Evolutionary conservation across 2,329 filamentous ascomycete genomes (phyloP), one percentile per base, ranked within the genome.

Genomic region (Hymenoscyphus occultus): DNA sequence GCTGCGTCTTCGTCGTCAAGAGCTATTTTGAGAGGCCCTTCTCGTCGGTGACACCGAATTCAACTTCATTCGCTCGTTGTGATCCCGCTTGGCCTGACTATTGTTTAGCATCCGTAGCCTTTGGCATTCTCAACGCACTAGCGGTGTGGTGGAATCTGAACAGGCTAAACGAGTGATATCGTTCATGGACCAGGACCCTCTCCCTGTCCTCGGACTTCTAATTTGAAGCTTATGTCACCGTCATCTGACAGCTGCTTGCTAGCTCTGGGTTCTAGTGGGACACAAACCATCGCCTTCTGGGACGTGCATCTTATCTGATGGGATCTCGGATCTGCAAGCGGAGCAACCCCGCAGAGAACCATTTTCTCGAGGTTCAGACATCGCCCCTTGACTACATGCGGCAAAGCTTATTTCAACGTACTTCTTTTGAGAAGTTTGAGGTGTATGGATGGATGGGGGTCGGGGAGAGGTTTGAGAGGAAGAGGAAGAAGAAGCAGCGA

Each of bases 271-370:
- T 58, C 14, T 31, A 35, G 56, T 58, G 45, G 45, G 45, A 48
- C 45, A 48, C n/a, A 28, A 56, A 56, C 19, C 16, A 56, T 22
- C 19, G 48, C 56, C 32, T n/a, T 40, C 28, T 54, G 59, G 59
- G 45, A 61, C 59, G 59, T 61, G 59, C 59, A 51, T 61, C 59
- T 61, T 51, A 61, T 61, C 59, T 61, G 59, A 54, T 61, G 42
- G 48, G 45, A 61, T 61, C 54, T 45, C 22, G 59, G 59, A 61
- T 61, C 59, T 54, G 16, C 31, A 22, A 6, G n/a, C 45, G 45
- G 45, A 19, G 19, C 45, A 22, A n/a, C 31, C 56, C 35, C 35
- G 31, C 56, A 57, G 56, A 39, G 31, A 4, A 39, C 19, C 45
- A 12, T 57, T 19, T 57, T 57, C 28, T 39, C 56, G 56, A 32